Conservation (phyloP, 2,329 filamentous ascomycete genomes). For the Trichoderma sp. region DNA sequence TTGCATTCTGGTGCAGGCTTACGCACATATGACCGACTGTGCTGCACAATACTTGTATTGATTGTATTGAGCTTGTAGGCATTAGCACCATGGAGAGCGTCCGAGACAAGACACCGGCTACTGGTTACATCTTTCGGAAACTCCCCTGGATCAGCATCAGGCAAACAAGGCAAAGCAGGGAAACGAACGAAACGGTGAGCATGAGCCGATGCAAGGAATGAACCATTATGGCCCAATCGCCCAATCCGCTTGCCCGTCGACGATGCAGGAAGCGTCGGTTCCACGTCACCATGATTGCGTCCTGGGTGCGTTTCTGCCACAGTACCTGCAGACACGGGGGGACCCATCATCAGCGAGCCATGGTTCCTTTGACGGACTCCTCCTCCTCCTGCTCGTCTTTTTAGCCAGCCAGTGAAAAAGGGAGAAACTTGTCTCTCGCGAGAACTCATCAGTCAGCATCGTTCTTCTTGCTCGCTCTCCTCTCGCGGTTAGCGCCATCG, state of each 20-base stretch:
- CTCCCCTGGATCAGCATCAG: neutral
- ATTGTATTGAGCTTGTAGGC: neutral
- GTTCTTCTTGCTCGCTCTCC: neutral
- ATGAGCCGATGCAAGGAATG: neutral
- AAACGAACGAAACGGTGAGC: neutral
- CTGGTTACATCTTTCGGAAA: neutral
- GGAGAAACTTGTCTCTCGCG: neutral
- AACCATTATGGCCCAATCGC: neutral
- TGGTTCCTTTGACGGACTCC: neutral
- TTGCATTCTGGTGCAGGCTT: neutral
- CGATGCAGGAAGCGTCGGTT: neutral
- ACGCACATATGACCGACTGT: neutral
- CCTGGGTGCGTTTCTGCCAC: neutral
- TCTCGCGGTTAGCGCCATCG: slow-evolving; percentile 22
- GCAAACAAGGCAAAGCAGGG: neutral
- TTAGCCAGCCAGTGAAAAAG: neutral
- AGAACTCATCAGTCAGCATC: neutral
- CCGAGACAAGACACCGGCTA: neutral
- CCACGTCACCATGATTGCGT: slow-evolving; percentile 13
- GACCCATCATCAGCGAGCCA: neutral
- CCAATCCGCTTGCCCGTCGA: neutral
- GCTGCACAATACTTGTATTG: no score
- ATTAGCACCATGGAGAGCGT: neutral
- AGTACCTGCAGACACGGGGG: slow-evolving; percentile 5
- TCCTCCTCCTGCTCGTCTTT: neutral